These are phyloP conservation scores for Akebia trifoliata DNA, from an alignment of 164 flowering plant species.

Conservation along the genomic window DNA sequence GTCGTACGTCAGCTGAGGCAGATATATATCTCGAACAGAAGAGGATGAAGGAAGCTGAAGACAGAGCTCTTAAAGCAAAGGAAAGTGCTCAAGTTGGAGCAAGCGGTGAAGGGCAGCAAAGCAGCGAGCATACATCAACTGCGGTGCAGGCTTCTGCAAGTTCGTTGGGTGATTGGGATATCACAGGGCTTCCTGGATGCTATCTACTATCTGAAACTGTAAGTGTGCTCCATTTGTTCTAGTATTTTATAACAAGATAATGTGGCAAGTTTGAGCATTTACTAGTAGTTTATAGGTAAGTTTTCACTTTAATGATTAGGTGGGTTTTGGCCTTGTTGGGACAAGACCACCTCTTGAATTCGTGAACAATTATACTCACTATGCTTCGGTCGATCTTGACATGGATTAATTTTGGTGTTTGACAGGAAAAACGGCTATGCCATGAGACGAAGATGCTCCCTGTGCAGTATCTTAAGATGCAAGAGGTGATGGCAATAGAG, in stretches of 20 bases:
- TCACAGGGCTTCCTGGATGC: conserved; percentile 66
- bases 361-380: too few relatives aligned
- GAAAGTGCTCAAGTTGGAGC: conserved; percentile 42
- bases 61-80: conserved; percentile 40
- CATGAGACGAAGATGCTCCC: conserved; percentile 65
- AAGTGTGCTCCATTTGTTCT: conserved; percentile 30
- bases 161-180: conserved; percentile 62
- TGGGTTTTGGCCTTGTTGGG: too few relatives aligned
- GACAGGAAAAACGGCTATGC: conserved; percentile 75
- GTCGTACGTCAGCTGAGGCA: conserved; percentile 63
- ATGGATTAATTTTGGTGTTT: background rate
- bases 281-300: background rate
- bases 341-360: too few relatives aligned
- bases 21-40: conserved; percentile 53
- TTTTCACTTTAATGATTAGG: background rate
- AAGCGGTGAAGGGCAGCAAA: conserved; percentile 57
- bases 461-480: conserved; percentile 72
- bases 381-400: background rate
- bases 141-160: too few relatives aligned
- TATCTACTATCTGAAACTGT: conserved; percentile 74
- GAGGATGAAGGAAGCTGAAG: conserved; percentile 64
- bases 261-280: too few relatives aligned
- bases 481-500: conserved; percentile 50
- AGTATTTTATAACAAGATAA: background rate
- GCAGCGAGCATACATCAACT: too few relatives aligned